phyloP scores from a whole-genome alignment of 2,329 filamentous ascomycete genomes.

The Nemania sp. region DNA sequence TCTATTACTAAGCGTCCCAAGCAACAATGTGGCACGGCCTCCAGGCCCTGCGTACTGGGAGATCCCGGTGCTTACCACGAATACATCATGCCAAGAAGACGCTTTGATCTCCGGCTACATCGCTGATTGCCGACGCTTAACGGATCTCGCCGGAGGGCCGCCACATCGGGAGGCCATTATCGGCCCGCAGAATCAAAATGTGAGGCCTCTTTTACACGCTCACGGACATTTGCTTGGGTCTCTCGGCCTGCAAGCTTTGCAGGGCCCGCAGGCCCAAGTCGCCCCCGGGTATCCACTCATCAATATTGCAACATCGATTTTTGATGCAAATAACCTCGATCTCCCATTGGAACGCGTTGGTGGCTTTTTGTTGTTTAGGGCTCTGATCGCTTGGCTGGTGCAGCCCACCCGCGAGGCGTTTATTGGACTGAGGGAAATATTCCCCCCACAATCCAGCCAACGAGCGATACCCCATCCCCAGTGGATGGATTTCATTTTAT shows the following conservation, averaged over 20 bases:
- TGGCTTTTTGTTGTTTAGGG: constrained; percentile 40
- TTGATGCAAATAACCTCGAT: constrained; percentile 36
- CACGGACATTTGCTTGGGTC: constrained; percentile 12
- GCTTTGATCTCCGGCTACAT: constrained; percentile 43
- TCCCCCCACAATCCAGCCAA: constrained; percentile 37
- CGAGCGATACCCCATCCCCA: constrained; percentile 35
- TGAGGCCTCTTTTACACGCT: constrained; percentile 38
- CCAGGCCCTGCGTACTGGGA: constrained; percentile 37
- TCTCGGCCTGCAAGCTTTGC: constrained; percentile 32
- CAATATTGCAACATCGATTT: constrained; percentile 38
- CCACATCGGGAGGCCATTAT: constrained; percentile 36
- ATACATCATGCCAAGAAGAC: constrained; percentile 41
- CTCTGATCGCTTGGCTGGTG: constrained; percentile 37
- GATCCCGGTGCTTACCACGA: constrained; percentile 38
- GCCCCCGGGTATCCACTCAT: constrained; percentile 35
- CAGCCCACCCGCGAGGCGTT: constrained; percentile 40
- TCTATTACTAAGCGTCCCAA: constrained; percentile 41
- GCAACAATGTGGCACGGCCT: constrained; percentile 27
- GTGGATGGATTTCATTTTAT: constrained; percentile 42
- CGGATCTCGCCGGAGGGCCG: constrained; percentile 29
- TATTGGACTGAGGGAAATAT: constrained; percentile 27
- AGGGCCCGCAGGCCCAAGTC: constrained; percentile 26
- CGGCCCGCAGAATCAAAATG: constrained; percentile 40
- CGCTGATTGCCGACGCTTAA: constrained; percentile 42
- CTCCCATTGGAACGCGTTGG: constrained; percentile 41